phyloP scores from a whole-genome alignment of 257 asterid genomes.

The Buddleja alternifolia region DNA sequence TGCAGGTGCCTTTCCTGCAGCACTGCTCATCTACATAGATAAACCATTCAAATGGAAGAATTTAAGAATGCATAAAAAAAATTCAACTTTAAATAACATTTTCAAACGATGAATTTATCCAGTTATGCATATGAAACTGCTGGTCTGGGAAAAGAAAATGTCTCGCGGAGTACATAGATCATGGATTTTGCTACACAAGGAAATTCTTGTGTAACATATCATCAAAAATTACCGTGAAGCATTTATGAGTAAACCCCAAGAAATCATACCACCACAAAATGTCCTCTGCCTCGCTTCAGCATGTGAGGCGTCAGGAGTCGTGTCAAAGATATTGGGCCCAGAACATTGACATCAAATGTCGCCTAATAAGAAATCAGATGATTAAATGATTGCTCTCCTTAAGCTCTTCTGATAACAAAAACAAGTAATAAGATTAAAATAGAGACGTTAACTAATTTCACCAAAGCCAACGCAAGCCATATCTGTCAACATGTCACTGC shows the following conservation, averaged over 20 bases:
- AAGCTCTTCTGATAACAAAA: slow-evolving; percentile 8
- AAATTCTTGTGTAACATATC: neutral
- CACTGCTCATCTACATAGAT: slow-evolving; percentile 92
- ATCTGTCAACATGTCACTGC: neutral
- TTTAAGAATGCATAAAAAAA: slow-evolving; percentile 10
- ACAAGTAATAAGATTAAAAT: slow-evolving; percentile 1
- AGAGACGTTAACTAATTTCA: neutral
- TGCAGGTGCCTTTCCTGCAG: slow-evolving; percentile 95
- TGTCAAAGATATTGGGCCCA: slow-evolving; percentile 92
- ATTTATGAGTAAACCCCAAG: slow-evolving; percentile 15
- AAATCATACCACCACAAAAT: slow-evolving; percentile 89
- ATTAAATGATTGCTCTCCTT: slow-evolving; percentile 20
- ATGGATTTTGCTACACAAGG: slow-evolving; percentile 7
- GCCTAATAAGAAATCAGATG: slow-evolving; percentile 60
- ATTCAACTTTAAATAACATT: neutral
- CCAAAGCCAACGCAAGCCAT: neutral
- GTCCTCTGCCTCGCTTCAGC: slow-evolving; percentile 95
- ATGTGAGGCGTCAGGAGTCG: slow-evolving; percentile 75
- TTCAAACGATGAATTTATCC: slow-evolving; percentile 7
- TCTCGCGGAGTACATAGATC: neutral
- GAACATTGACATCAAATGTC: slow-evolving; percentile 77
- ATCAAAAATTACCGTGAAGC: slow-evolving; percentile 11
- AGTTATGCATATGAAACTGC: slow-evolving; percentile 7
- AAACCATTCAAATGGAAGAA: slow-evolving; percentile 24
- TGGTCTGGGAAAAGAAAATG: slow-evolving; percentile 13